These are phyloP conservation scores for Osmozyma mogii DNA, from an alignment of 805 yeast species.

Conservation along the genomic window DNA sequence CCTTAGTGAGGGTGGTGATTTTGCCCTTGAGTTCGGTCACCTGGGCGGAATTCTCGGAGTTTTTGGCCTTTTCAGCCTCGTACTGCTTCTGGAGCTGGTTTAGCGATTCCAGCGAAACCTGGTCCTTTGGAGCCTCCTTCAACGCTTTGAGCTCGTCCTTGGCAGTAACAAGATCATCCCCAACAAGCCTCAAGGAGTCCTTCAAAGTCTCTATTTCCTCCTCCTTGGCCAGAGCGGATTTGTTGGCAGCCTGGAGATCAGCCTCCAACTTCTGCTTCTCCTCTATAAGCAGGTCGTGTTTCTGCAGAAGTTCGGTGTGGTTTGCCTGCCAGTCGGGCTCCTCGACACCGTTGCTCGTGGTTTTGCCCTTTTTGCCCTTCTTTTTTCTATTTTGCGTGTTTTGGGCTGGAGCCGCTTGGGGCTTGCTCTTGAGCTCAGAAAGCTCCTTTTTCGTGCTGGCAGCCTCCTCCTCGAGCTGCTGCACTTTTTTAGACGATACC, in stretches of 20 bases:
- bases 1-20: slow-evolving; percentile 8
- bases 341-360: background rate
- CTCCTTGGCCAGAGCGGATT: slow-evolving; percentile 30
- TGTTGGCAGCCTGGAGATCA: slow-evolving; percentile 9
- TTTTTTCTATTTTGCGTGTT: slow-evolving; percentile 11
- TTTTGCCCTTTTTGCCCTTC: slow-evolving; percentile 6
- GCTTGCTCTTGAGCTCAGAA: no score
- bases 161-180: slow-evolving; percentile 70
- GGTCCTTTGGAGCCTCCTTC: slow-evolving; percentile 4
- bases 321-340: no score
- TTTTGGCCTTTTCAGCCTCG: slow-evolving; percentile 2
- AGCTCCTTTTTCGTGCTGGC: no score
- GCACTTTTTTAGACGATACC: no score
- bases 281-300: slow-evolving; percentile 10
- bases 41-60: no score
- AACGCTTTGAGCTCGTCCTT: slow-evolving; percentile 47
- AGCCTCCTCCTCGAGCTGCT: no score
- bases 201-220: slow-evolving; percentile 64
- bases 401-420: slow-evolving; percentile 5
- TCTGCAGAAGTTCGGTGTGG: slow-evolving; percentile 8
- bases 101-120: no score
- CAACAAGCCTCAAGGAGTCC: slow-evolving; percentile 71
- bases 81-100: no score
- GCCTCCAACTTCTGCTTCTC: slow-evolving; percentile 5
- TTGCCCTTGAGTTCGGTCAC: no score